phyloP scores from a whole-genome alignment of 2,329 filamentous ascomycete species.

The Paracoccidioides lutzii region DNA sequence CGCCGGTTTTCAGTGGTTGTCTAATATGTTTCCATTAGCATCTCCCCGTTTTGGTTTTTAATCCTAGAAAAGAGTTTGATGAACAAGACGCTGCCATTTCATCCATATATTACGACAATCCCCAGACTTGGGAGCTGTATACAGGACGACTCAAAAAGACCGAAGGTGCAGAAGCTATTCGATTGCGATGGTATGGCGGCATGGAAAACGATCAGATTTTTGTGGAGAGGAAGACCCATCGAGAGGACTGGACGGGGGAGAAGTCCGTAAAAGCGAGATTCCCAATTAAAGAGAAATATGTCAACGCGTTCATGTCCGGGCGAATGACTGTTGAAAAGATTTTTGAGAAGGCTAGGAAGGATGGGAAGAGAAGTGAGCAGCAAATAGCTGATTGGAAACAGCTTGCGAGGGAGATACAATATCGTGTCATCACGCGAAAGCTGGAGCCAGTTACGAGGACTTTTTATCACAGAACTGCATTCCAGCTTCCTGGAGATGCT shows the following conservation, averaged over 20 bases:
- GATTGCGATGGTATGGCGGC: conserved; percentile 91
- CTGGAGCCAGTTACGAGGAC: conserved; percentile 84
- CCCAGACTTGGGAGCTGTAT: conserved; percentile 87
- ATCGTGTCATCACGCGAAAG: conserved; percentile 74
- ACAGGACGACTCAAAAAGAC: conserved; percentile 92
- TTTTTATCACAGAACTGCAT: conserved; percentile 96
- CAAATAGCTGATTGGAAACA: conserved; percentile 83
- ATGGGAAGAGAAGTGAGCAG: conserved; percentile 85
- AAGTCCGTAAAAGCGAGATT: conserved; percentile 98
- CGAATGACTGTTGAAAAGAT: conserved; percentile 71
- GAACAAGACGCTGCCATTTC: conserved; percentile 84
- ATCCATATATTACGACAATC: conserved; percentile 97
- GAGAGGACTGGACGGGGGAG: conserved; percentile 97
- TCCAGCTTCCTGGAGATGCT: conserved; percentile 91
- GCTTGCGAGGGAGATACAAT: conserved; percentile 83
- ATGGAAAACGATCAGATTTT: conserved; percentile 95
- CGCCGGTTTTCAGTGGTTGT: background rate
- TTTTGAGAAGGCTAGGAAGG: conserved; percentile 94
- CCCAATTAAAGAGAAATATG: conserved; percentile 88
- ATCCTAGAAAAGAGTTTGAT: conserved; percentile 92
- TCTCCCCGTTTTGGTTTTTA: conserved; percentile 92
- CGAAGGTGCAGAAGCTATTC: conserved; percentile 91
- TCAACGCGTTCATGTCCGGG: conserved; percentile 79
- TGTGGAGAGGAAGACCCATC: conserved; percentile 93
- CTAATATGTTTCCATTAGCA: conserved; percentile 38